Evolutionary conservation across 441 rosid genomes (phyloP).

Genomic region (Pelargonium australe): DNA sequence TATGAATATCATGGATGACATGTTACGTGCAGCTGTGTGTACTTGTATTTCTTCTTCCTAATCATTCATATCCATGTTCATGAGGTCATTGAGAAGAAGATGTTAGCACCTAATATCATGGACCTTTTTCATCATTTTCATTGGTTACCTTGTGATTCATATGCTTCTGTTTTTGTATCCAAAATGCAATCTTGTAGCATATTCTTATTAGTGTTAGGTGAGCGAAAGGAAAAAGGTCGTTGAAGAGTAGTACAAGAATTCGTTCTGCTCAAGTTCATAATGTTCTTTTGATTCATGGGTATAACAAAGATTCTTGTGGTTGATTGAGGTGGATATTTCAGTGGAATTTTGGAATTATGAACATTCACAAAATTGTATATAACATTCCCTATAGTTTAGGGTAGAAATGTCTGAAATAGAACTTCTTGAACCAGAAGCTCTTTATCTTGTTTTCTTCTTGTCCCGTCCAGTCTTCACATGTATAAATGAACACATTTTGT

Average conservation of each 20-base stretch:
- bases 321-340: background rate
- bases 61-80: slow-evolving; percentile 22
- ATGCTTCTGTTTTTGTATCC: background rate
- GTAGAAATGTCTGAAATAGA: background rate
- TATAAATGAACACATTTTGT: background rate
- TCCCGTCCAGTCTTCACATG: background rate
- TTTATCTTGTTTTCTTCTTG: background rate
- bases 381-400: background rate
- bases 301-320: background rate
- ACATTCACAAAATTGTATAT: background rate
- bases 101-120: background rate
- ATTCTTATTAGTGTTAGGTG: background rate
- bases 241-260: background rate
- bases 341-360: background rate
- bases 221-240: background rate
- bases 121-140: background rate
- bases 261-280: background rate
- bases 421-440: background rate
- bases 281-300: background rate
- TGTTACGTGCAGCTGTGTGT: slow-evolving; percentile 84
- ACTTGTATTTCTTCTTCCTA: slow-evolving; percentile 35
- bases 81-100: slow-evolving; percentile 8
- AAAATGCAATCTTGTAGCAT: too few species aligned
- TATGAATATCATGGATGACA: slow-evolving; percentile 77
- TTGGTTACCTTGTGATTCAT: background rate